Conservation (phyloP, 2,329 filamentous ascomycete genomes). For the Fusarium lateritium region DNA sequence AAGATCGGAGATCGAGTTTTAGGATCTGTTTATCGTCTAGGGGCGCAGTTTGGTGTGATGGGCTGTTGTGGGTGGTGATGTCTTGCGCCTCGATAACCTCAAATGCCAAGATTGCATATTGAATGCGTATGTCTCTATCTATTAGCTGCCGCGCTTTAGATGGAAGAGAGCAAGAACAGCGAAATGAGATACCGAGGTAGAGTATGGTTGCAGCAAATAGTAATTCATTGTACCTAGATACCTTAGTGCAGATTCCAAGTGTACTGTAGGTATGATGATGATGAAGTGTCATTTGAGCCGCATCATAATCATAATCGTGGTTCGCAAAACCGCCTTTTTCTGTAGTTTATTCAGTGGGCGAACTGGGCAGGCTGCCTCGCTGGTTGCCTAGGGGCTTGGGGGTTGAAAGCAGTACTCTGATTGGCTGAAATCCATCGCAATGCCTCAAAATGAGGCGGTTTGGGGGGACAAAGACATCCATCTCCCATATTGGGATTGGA, state of each 20-base stretch:
- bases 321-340: constrained; percentile 28
- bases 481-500: constrained; percentile 10
- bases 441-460: constrained; percentile 41
- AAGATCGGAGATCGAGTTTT: neutral
- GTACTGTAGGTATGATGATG: too few species aligned
- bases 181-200: neutral
- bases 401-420: constrained; percentile 36
- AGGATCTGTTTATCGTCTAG: neutral
- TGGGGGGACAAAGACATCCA: constrained; percentile 18
- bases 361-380: constrained; percentile 33
- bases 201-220: neutral
- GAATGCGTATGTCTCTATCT: neutral
- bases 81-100: neutral
- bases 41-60: neutral
- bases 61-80: neutral
- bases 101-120: neutral
- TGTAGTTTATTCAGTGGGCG: constrained; percentile 20
- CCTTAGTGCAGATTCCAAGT: too few species aligned
- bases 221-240: too few species aligned
- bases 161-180: neutral
- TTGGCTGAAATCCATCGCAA: constrained; percentile 27
- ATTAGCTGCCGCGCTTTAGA: neutral
- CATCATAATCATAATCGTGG: constrained; percentile 21
- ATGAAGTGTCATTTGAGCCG: constrained; percentile 20
- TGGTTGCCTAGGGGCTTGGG: constrained; percentile 34